phyloP scores from a whole-genome alignment of 495 filamentous ascomycete species.

The Rhypophila decipiens region DNA sequence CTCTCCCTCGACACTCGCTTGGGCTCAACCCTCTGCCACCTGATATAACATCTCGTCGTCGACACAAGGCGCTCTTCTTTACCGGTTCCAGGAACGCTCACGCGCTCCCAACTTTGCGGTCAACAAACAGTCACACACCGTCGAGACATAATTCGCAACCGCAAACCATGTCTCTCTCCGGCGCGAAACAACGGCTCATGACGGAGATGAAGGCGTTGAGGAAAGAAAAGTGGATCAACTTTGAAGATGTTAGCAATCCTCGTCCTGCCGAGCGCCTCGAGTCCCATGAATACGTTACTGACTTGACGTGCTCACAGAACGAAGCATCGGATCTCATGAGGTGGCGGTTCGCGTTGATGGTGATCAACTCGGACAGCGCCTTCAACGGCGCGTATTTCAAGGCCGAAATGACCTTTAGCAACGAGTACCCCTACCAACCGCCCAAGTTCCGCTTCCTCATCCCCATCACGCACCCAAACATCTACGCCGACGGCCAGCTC shows the following conservation, averaged over 20 bases:
- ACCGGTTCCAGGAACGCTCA: too few relatives aligned
- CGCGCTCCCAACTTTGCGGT: too few relatives aligned
- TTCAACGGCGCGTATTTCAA: slow-evolving; percentile 94
- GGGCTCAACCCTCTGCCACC: too few relatives aligned
- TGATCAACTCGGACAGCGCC: slow-evolving; percentile 82
- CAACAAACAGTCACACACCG: too few relatives aligned
- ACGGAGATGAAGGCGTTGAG: slow-evolving; percentile 76
- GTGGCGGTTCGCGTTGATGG: slow-evolving; percentile 84
- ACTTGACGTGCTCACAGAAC: slow-evolving; percentile 45
- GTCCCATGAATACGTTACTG: too few relatives aligned
- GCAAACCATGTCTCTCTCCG: slow-evolving; percentile 17
- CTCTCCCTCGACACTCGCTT: too few relatives aligned
- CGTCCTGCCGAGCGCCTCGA: too few relatives aligned
- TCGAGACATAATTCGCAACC: neutral
- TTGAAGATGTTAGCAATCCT: slow-evolving; percentile 42
- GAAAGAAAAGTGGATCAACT: slow-evolving; percentile 89
- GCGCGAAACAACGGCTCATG: slow-evolving; percentile 79
- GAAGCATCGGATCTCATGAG: slow-evolving; percentile 70
- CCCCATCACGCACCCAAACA: slow-evolving; percentile 83
- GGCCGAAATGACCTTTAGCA: slow-evolving; percentile 78
- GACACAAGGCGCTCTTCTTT: too few relatives aligned
- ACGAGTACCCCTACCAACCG: slow-evolving; percentile 87
- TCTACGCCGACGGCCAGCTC: slow-evolving; percentile 82
- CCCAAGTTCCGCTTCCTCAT: slow-evolving; percentile 83
- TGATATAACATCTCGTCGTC: too few relatives aligned